Percentiles rank a stretch among this genome's conserved stretches.
Evolutionary conservation across 2,329 filamentous ascomycete species (phyloP).

Genomic region (Diaporthe helianthi): DNA sequence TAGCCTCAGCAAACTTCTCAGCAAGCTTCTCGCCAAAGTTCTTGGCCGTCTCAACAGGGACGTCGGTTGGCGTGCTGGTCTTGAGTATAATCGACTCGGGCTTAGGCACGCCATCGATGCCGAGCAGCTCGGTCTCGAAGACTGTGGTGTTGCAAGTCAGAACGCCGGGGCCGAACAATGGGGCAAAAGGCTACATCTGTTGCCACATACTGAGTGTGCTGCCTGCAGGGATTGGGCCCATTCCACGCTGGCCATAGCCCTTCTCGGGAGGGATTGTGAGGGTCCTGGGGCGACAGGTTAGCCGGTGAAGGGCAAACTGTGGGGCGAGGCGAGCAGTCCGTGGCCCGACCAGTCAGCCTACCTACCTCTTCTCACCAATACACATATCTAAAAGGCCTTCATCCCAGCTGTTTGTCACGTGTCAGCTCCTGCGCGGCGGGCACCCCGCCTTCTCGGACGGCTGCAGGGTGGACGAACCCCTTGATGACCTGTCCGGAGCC

Average conservation of each 20-base stretch:
- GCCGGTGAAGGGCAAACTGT: conserved; percentile 32
- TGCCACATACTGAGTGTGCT: conserved; percentile 72
- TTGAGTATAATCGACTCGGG: conserved; percentile 56
- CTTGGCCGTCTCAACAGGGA: conserved; percentile 45
- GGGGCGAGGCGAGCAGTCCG: background rate
- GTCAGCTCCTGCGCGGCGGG: conserved; percentile 29
- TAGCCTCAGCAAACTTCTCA: conserved; percentile 54
- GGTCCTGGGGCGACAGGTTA: conserved; percentile 55
- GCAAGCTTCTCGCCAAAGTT: conserved; percentile 55
- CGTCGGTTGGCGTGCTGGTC: conserved; percentile 40
- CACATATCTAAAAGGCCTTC: conserved; percentile 92
- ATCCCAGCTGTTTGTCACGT: conserved; percentile 72
- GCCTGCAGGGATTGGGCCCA: conserved; percentile 84
- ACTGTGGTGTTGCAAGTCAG: conserved; percentile 53
- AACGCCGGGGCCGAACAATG: background rate
- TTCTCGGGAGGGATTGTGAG: conserved; percentile 88
- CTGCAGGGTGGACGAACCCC: conserved; percentile 64
- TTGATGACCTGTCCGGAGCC: conserved; percentile 87
- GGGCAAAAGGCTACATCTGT: background rate
- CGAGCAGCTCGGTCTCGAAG: conserved; percentile 90
- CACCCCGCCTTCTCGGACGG: background rate
- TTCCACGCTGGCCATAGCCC: conserved; percentile 78
- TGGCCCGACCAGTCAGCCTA: conserved; percentile 39
- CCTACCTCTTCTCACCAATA: conserved; percentile 86
- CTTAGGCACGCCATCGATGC: conserved; percentile 75